phyloP scores from a whole-genome alignment of 139 green algal genomes.

The Volvox africanus region DNA sequence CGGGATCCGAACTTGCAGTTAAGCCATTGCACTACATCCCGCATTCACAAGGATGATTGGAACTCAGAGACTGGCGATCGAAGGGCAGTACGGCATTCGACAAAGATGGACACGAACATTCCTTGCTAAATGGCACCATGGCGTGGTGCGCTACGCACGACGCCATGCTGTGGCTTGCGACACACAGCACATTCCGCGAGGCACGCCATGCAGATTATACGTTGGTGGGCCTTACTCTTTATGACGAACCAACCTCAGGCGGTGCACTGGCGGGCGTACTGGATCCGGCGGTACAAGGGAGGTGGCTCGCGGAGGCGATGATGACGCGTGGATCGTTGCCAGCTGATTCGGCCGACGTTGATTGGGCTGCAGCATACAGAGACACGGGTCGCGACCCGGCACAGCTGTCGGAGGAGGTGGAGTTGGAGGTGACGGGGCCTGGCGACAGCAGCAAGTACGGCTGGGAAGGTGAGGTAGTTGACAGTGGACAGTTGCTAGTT shows the following conservation, averaged over 20 bases:
- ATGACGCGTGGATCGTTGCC: not conserved
- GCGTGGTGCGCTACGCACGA: too few relatives aligned
- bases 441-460: too few relatives aligned
- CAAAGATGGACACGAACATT: too few relatives aligned
- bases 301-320: constrained; percentile 16
- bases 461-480: not conserved
- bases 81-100: too few relatives aligned
- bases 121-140: too few relatives aligned
- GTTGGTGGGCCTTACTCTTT: too few relatives aligned
- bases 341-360: not conserved
- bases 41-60: not conserved
- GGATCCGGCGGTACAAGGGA: not conserved
- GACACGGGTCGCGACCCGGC: not conserved
- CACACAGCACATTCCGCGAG: too few relatives aligned
- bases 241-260: not conserved
- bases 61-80: not conserved
- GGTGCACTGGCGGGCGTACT: constrained; percentile 2
- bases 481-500: too few relatives aligned
- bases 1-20: too few relatives aligned
- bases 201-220: too few relatives aligned
- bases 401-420: constrained; percentile 6
- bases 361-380: not conserved
- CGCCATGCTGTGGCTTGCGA: too few relatives aligned
- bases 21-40: too few relatives aligned
- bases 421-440: constrained; percentile 9